Conservation (phyloP, 768 basidiomycete species). For the Trametopsis cervina region DNA sequence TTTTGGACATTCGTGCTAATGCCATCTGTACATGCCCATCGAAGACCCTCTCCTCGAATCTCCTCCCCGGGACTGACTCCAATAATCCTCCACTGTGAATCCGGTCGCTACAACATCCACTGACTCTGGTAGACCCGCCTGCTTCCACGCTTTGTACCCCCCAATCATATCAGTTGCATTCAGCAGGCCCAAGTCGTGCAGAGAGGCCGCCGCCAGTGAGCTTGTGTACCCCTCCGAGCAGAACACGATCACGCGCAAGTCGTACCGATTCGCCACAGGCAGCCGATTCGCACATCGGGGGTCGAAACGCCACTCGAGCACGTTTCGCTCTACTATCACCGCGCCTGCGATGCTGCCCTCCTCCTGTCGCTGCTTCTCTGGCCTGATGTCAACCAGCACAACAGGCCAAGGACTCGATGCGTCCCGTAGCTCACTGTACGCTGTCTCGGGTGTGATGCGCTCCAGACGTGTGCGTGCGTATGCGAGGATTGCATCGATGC, state of each 20-base stretch:
- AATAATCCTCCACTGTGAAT: conserved; percentile 1
- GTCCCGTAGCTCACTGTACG: conserved; percentile 49
- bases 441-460: conserved; percentile 52
- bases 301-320: conserved; percentile 77
- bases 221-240: conserved; percentile 71
- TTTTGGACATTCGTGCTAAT: too few species aligned
- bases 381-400: conserved; percentile 73
- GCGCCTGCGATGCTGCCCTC: conserved; percentile 61
- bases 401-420: conserved; percentile 47
- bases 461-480: conserved; percentile 58
- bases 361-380: conserved; percentile 48
- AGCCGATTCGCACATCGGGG: conserved; percentile 51
- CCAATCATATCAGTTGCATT: conserved; percentile 77
- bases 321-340: conserved; percentile 69
- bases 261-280: conserved; percentile 66
- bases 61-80: not conserved
- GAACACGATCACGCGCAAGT: conserved; percentile 66
- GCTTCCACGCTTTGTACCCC: conserved; percentile 67
- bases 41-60: not conserved
- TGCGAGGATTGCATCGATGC: conserved; percentile 50
- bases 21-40: too few species aligned
- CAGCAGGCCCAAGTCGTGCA: conserved; percentile 63
- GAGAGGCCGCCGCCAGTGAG: conserved; percentile 61
- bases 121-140: conserved; percentile 50
- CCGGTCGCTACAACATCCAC: conserved; percentile 5